Percentiles rank a stretch among this genome's conserved stretches.
phyloP scores from a whole-genome alignment of 352 stramenopile genomes.

The Phytophthora meadii region DNA sequence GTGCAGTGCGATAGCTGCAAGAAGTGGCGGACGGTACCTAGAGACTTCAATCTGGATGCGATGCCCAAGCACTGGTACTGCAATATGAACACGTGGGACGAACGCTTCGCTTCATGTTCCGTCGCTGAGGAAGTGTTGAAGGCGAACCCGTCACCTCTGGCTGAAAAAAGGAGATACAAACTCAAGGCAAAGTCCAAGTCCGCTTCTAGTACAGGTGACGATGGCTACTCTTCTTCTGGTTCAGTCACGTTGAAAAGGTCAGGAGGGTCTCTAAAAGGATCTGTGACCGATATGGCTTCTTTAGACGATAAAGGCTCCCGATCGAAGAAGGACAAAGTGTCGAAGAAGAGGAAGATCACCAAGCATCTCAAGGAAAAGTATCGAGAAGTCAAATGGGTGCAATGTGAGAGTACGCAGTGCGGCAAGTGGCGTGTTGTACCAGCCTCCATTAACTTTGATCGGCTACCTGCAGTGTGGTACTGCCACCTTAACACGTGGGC shows the following conservation, averaged over 20 bases:
- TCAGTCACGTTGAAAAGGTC: slow-evolving; percentile 35
- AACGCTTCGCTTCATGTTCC: slow-evolving; percentile 84
- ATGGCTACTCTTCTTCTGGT: slow-evolving; percentile 50
- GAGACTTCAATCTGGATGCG: slow-evolving; percentile 84
- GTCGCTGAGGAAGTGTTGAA: slow-evolving; percentile 91
- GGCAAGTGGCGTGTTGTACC: slow-evolving; percentile 96
- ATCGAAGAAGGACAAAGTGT: slow-evolving; percentile 70
- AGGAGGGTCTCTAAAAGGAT: slow-evolving; percentile 27
- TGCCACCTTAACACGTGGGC: slow-evolving; percentile 86
- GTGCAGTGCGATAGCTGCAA: slow-evolving; percentile 96
- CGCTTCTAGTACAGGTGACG: slow-evolving; percentile 27
- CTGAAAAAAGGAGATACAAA: slow-evolving; percentile 37
- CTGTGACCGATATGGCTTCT: slow-evolving; percentile 21
- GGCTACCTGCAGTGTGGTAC: slow-evolving; percentile 91
- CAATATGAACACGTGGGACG: slow-evolving; percentile 95
- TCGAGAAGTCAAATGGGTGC: slow-evolving; percentile 93
- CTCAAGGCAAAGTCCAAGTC: slow-evolving; percentile 46
- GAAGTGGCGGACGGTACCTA: slow-evolving; percentile 96
- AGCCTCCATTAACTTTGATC: slow-evolving; percentile 87
- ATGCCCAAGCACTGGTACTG: slow-evolving; percentile 97
- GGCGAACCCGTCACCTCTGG: slow-evolving; percentile 30
- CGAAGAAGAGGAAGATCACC: slow-evolving; percentile 79
- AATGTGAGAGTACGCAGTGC: slow-evolving; percentile 94
- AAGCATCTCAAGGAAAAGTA: slow-evolving; percentile 88
- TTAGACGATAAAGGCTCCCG: slow-evolving; percentile 33